These are phyloP conservation scores for Pythium apleroticum DNA, from an alignment of 352 stramenopile genomes.

Conservation along the genomic window DNA sequence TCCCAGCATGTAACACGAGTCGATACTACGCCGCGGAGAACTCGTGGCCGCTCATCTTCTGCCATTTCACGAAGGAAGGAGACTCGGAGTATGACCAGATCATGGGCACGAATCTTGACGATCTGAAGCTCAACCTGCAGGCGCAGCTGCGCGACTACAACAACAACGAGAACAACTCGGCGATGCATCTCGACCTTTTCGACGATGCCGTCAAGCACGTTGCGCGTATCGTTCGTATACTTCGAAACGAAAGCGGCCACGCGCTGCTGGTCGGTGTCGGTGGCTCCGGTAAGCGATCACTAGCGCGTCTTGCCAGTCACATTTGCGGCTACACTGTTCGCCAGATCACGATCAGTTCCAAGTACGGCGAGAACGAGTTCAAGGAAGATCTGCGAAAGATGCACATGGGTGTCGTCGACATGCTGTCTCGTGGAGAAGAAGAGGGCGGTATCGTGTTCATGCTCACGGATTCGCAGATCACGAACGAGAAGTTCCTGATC, in stretches of 20 bases:
- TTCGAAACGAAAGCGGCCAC: conserved; percentile 89
- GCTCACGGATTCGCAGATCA: conserved; percentile 95
- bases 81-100: conserved; percentile 94
- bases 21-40: conserved; percentile 94
- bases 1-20: conserved; percentile 90
- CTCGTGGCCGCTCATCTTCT: conserved; percentile 95
- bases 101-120: conserved; percentile 83
- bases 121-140: conserved; percentile 89
- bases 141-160: conserved; percentile 93
- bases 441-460: conserved; percentile 93
- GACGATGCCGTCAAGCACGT: conserved; percentile 97
- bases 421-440: conserved; percentile 83
- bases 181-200: conserved; percentile 96
- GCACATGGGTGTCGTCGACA: conserved; percentile 93
- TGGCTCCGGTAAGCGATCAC: conserved; percentile 92
- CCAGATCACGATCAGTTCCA: conserved; percentile 94
- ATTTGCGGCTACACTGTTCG: conserved; percentile 91
- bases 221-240: conserved; percentile 93
- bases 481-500: conserved; percentile 96
- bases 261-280: conserved; percentile 94
- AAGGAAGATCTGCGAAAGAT: conserved; percentile 96
- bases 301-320: conserved; percentile 91
- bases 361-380: conserved; percentile 95
- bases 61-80: conserved; percentile 94
- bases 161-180: conserved; percentile 94